Base-by-base conservation (phyloP, 1,284 basidiomycete species). In the Leccinum angustisporum region DNA sequence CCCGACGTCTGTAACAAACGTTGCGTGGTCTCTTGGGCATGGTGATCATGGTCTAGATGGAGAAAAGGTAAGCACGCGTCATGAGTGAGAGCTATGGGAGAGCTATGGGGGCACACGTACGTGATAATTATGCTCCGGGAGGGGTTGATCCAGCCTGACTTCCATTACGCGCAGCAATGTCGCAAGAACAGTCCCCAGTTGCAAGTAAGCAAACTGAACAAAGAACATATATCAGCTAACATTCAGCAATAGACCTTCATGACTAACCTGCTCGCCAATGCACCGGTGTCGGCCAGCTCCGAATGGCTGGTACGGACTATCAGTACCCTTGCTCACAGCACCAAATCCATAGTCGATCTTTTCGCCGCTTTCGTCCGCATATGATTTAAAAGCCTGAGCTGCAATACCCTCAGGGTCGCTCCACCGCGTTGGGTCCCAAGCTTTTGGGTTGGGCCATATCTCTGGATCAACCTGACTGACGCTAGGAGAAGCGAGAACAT, bases 281-380 rank as follows among this genome's bases (percentile, higher is more conserved):
- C 96, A 98, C 61, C 95, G 82, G 78, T 98, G 95, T 68, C 94
- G 83, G 30, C 95, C 97, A 53, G 97, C 96, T 61, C 97, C 97
- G 72, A 99, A 99, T 1, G 97, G 97, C 73, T 97, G 91, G 75
- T 98, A 98, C 34, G 89, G 88, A 63, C 88, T 91, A 65, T 94
- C 91, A 11, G 94, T 96, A 56, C 94, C 94, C 78, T 96, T 97
- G 76, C 90, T 92, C 52, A 97, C 93, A 69, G 86, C 86, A 59
- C 97, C 97, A 75, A 95, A 99, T 1, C 97, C 97, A 70, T 92
- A 99, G 77, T 99, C 97, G 62, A 97, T 83, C 80, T 94, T 95
- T 75, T 97, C 93, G 58, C 90, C 92, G 34, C 78, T 78, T 67
- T 86, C 86, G 68, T 92, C 91, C 57, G 81, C 77, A 74, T 95